Conservation (phyloP, 2,329 filamentous ascomycete species). For the Gliomastix tumulicola region DNA sequence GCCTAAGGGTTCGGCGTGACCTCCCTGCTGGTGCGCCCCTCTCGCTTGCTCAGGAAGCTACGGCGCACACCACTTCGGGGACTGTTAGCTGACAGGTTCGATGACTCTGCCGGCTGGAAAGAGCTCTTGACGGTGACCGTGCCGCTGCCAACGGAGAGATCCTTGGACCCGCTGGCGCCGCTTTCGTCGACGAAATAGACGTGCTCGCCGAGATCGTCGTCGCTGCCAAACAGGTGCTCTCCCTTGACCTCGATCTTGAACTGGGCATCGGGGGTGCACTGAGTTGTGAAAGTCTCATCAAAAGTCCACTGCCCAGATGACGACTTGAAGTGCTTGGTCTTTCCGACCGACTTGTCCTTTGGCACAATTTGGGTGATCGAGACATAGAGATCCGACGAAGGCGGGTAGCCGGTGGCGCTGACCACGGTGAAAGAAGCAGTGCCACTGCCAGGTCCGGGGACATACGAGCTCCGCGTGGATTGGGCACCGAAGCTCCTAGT, state of each 20-base stretch:
- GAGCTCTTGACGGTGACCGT: slow-evolving; percentile 66
- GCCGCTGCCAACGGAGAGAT: slow-evolving; percentile 66
- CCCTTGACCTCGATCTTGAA: slow-evolving; percentile 85
- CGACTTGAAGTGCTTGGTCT: slow-evolving; percentile 86
- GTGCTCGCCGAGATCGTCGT: slow-evolving; percentile 77
- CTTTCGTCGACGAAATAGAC: slow-evolving; percentile 89
- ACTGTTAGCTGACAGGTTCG: slow-evolving; percentile 31
- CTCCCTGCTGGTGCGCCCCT: slow-evolving; percentile 29
- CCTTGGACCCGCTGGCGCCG: slow-evolving; percentile 61
- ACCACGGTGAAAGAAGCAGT: slow-evolving; percentile 76
- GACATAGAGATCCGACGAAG: slow-evolving; percentile 73
- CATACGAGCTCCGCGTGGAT: slow-evolving; percentile 58
- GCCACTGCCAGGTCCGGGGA: slow-evolving; percentile 57
- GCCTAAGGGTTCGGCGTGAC: slow-evolving; percentile 25
- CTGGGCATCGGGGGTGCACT: slow-evolving; percentile 72
- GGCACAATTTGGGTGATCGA: slow-evolving; percentile 58
- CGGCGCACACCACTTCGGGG: slow-evolving; percentile 40
- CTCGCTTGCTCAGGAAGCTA: slow-evolving; percentile 49
- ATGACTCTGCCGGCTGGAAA: slow-evolving; percentile 51
- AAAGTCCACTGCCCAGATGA: slow-evolving; percentile 58
- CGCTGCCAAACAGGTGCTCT: slow-evolving; percentile 76
- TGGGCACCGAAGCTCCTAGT: slow-evolving; percentile 56
- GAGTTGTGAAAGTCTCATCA: slow-evolving; percentile 72
- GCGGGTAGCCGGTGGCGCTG: slow-evolving; percentile 70
- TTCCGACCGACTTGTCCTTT: slow-evolving; percentile 76